phyloP scores from a whole-genome alignment of 345 rosid species.

The Corymbia maculata region DNA sequence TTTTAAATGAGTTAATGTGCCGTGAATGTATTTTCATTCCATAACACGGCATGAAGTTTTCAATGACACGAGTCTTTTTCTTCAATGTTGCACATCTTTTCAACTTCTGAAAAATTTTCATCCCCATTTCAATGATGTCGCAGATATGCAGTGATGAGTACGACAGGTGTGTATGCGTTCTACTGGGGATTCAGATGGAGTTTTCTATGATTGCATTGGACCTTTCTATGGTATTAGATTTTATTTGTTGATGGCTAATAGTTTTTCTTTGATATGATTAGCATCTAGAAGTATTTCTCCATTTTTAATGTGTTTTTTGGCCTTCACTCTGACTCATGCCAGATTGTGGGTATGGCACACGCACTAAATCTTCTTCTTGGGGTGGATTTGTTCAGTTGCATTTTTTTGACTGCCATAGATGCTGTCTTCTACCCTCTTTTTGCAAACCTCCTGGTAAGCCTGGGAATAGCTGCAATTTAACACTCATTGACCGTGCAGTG shows the following conservation, averaged over 20 bases:
- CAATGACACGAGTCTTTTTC: not conserved
- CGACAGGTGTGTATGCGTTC: constrained; percentile 57
- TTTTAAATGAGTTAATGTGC: not conserved
- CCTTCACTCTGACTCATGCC: constrained; percentile 9
- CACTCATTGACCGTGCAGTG: not conserved
- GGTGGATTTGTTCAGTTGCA: constrained; percentile 68
- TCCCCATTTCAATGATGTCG: constrained; percentile 1
- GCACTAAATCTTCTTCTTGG: constrained; percentile 85
- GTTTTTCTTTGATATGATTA: not conserved
- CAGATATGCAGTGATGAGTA: constrained; percentile 92
- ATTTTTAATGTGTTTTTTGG: not conserved
- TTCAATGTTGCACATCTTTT: too few species aligned
- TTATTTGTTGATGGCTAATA: not conserved
- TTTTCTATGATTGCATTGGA: constrained; percentile 70
- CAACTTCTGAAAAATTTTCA: not conserved
- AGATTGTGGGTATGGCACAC: constrained; percentile 94
- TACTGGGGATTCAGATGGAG: constrained; percentile 82
- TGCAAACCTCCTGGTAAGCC: constrained; percentile 57
- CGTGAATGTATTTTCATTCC: not conserved
- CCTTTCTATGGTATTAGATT: constrained; percentile 61
- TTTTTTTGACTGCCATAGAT: constrained; percentile 82
- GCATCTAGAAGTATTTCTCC: not conserved
- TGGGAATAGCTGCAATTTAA: not conserved
- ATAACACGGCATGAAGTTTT: not conserved
- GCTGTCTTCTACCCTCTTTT: constrained; percentile 78